These are phyloP conservation scores for Senna siamea DNA, from an alignment of 306 rosid species.

Conservation along the genomic window DNA sequence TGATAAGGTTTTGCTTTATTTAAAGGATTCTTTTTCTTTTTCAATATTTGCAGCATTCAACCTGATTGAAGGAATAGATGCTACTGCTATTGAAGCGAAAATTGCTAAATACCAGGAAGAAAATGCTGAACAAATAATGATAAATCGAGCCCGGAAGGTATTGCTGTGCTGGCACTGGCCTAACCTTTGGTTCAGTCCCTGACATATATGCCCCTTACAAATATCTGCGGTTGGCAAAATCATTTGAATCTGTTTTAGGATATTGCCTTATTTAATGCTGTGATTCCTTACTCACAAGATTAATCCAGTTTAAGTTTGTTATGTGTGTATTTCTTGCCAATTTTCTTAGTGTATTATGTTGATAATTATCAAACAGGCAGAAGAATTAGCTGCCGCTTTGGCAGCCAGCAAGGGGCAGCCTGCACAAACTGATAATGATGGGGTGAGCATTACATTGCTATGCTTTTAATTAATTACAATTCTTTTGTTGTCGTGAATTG, in stretches of 20 bases:
- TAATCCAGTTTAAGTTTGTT: constrained; percentile 16
- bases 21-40: constrained; percentile 4
- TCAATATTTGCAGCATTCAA: constrained; percentile 57
- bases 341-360: constrained; percentile 20
- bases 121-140: constrained; percentile 86
- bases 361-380: constrained; percentile 66
- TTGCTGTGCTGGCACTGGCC: not conserved
- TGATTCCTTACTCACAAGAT: not conserved
- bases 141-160: constrained; percentile 91
- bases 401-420: constrained; percentile 79
- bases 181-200: constrained; percentile 16
- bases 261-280: not conserved
- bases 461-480: not conserved
- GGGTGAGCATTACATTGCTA: constrained; percentile 53
- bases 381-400: constrained; percentile 88
- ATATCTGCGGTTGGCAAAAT: constrained; percentile 5
- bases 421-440: constrained; percentile 62
- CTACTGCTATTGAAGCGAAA: constrained; percentile 69
- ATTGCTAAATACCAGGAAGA: constrained; percentile 82
- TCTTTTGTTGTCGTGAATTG: constrained; percentile 15
- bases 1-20: constrained; percentile 29
- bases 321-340: not conserved
- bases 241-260: constrained; percentile 4
- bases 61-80: constrained; percentile 80
- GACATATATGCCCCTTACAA: not conserved